Percentiles rank a stretch among this genome's conserved stretches.
These are phyloP conservation scores for Podaxis rugospora DNA, from an alignment of 768 basidiomycete genomes.

Conservation along the genomic window DNA sequence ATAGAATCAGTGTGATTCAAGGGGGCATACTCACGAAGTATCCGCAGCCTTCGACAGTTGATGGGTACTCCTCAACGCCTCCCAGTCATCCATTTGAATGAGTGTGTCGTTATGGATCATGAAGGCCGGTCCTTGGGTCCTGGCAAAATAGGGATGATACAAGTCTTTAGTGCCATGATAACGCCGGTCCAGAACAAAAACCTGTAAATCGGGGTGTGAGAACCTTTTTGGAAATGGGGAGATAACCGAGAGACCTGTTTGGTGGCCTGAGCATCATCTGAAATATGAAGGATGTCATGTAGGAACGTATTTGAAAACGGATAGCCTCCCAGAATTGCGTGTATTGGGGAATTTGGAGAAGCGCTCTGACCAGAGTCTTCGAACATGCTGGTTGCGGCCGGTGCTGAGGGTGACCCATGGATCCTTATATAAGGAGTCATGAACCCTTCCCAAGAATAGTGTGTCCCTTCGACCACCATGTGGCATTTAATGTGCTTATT, in stretches of 20 bases:
- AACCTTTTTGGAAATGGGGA: neutral
- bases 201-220: slow-evolving; percentile 4
- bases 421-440: no score
- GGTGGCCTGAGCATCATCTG: slow-evolving; percentile 34
- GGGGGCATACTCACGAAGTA: slow-evolving; percentile 12
- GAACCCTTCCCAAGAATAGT: no score
- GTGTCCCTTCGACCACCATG: no score
- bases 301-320: slow-evolving; percentile 32
- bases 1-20: neutral
- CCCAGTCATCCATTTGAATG: slow-evolving; percentile 31
- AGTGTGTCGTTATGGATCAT: slow-evolving; percentile 32
- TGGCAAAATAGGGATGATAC: slow-evolving; percentile 22
- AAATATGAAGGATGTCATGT: slow-evolving; percentile 36
- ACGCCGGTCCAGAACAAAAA: slow-evolving; percentile 29
- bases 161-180: slow-evolving; percentile 18
- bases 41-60: slow-evolving; percentile 23
- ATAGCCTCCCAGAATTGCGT: slow-evolving; percentile 30
- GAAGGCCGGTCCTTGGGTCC: slow-evolving; percentile 34
- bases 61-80: slow-evolving; percentile 31
- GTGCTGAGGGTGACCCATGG: no score
- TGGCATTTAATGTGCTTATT: no score
- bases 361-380: slow-evolving; percentile 15
- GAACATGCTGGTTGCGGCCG: slow-evolving; percentile 12
- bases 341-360: slow-evolving; percentile 17
- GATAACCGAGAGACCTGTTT: slow-evolving; percentile 22